Base-by-base conservation (phyloP, 228 moss, liverwort and hornwort species). In the Sphagnum magellanicum region DNA sequence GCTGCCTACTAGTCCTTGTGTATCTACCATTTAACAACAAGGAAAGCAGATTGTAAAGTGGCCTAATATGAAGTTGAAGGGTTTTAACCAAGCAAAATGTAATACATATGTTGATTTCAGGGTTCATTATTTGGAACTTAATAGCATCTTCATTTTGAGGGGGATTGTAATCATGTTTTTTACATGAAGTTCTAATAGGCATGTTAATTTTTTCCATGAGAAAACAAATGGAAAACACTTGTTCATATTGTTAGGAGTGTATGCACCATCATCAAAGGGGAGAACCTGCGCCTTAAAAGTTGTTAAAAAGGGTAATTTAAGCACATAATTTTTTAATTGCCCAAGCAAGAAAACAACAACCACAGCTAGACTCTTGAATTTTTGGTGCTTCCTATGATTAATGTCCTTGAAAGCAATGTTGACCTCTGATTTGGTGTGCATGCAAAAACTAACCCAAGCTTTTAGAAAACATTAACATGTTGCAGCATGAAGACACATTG, bases 211-310 rank as follows among this genome's bases (percentile, higher is more conserved):
- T 58, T 10, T 58, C 1, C 58, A 73, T 52, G 53, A 4, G 83
- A 96, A 93, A 91, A 96, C 74, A 96, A 96, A 76, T 96, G 96
- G 96, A 96, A 96, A 87, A 96, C 96, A 63, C 74, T 96, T 72
- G 96, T 96, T 16, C 96, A 96, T 78, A 96, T 92, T 48, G 93
- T 93, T 49, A 91, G 96, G 52, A 96, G 93, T 69, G 93, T 93
- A 49, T 93, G 32, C 3, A 91, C 49, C 96, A 96, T 60, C 96
- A 96, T 81, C 89, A 93, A 70, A 79, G 93, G 80, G 96, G 96
- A 51, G 93, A 96, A 65, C 96, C 91, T 14, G 96, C 93, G 70
- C 96, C 96, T 17, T 93, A 91, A 67, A 93, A 96, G 49, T 75
- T 96, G 68, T 79, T 96, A 72, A 93, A 96, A 68, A 84, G 96